These are phyloP conservation scores for Fusarium aywerte DNA, from an alignment of 2,329 filamentous ascomycete species.

Conservation along the genomic window DNA sequence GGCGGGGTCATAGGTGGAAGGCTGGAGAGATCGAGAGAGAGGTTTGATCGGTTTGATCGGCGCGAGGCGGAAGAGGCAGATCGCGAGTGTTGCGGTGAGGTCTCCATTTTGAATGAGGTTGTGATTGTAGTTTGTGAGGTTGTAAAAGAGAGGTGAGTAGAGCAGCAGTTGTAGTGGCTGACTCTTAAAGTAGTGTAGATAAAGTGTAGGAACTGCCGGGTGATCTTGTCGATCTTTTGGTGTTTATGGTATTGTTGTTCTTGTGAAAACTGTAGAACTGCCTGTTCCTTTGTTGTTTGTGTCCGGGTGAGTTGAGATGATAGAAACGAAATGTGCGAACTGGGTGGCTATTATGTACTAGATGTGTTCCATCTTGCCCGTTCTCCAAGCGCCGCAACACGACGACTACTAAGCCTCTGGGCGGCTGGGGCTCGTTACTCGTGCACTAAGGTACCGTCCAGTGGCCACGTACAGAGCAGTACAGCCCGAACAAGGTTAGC, in stretches of 20 bases:
- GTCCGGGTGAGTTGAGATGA: conserved; percentile 12
- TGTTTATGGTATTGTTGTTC: conserved; percentile 1
- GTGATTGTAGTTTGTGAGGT: conserved; percentile 16
- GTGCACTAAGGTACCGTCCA: conserved; percentile 4
- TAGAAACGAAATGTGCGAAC: conserved; percentile 14
- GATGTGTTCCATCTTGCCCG: conserved; percentile 7
- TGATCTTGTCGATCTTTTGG: conserved; percentile 25
- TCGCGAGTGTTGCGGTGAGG: conserved; percentile 53
- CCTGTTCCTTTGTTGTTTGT: conserved; percentile 3
- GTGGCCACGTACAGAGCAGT: conserved; percentile 18
- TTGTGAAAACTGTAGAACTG: neutral
- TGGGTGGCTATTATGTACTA: conserved; percentile 36
- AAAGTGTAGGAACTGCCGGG: conserved; percentile 11
- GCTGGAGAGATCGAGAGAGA: conserved; percentile 78
- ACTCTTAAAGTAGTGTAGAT: conserved; percentile 11
- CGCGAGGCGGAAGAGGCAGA: conserved; percentile 60
- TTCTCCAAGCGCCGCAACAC: conserved; percentile 29
- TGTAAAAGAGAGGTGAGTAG: conserved; percentile 9
- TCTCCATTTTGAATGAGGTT: conserved; percentile 48
- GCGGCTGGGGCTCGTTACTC: conserved; percentile 17
- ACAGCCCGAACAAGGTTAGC: conserved; percentile 2
- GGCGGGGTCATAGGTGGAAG: conserved; percentile 76
- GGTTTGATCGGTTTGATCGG: conserved; percentile 60
- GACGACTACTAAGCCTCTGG: conserved; percentile 31
- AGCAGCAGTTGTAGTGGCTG: conserved; percentile 12